Conservation (phyloP, 2,329 filamentous ascomycete genomes). For the Colletotrichum lupini region DNA sequence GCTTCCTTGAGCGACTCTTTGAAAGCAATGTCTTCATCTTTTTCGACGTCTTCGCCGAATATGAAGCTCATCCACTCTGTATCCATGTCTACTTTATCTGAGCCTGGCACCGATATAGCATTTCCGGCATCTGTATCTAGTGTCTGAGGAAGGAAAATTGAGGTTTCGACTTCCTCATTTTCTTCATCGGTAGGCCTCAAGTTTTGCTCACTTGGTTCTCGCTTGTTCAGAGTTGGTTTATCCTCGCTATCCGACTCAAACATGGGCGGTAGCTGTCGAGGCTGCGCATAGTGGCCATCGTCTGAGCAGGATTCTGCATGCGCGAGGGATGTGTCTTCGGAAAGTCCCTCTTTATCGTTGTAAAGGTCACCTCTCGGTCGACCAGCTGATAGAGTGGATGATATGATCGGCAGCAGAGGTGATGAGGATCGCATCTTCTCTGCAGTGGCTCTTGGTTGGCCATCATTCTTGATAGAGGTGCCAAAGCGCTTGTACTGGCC, state of each 20-base stretch:
- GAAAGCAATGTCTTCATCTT: background rate
- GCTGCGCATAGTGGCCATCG: background rate
- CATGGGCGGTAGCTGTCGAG: background rate
- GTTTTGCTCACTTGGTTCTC: background rate
- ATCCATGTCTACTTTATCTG: background rate
- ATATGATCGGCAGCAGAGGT: background rate
- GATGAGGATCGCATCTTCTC: background rate
- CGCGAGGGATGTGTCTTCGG: background rate
- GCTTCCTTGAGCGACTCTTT: constrained; percentile 22
- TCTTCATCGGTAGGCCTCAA: no score
- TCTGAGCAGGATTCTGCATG: background rate
- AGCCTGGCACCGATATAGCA: background rate
- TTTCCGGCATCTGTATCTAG: background rate
- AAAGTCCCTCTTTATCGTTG: no score
- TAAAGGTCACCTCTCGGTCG: background rate
- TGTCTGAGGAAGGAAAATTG: background rate
- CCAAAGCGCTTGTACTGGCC: background rate
- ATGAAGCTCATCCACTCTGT: constrained; percentile 31
- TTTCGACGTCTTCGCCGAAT: constrained; percentile 17
- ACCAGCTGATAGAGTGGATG: background rate
- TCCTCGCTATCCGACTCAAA: background rate
- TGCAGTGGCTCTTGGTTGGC: background rate
- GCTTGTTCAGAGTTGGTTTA: background rate
- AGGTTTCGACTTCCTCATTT: background rate
- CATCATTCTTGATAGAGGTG: background rate